Percentiles rank a stretch among this genome's conserved stretches.
Evolutionary conservation across 2,329 filamentous ascomycete species (phyloP).

Genomic region (Remersonia thermophila): DNA sequence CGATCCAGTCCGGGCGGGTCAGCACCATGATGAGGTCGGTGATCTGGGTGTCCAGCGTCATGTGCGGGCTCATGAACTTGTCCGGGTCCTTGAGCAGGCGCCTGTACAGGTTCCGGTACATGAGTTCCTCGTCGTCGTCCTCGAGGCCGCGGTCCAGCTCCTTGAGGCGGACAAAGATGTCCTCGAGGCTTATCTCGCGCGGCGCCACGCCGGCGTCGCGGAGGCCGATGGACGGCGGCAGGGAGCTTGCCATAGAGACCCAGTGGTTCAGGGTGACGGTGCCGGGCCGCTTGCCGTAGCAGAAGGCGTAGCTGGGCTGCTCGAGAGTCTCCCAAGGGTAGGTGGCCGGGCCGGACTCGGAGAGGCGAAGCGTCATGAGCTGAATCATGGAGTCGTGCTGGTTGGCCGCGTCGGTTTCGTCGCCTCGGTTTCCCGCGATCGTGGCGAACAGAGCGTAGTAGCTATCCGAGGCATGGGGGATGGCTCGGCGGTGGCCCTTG

Average conservation of each 20-base stretch:
- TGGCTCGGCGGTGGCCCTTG: conserved; percentile 39
- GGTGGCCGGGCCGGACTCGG: conserved; percentile 29
- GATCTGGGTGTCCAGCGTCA: conserved; percentile 57
- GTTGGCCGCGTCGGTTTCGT: conserved; percentile 35
- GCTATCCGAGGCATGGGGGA: conserved; percentile 42
- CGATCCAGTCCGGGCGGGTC: conserved; percentile 58
- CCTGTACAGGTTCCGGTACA: conserved; percentile 54
- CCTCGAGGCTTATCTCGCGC: conserved; percentile 46
- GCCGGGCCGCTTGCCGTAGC: conserved; percentile 52
- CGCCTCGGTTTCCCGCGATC: conserved; percentile 31
- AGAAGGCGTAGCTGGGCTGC: conserved; percentile 59
- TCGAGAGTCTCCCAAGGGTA: conserved; percentile 60
- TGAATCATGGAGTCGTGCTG: conserved; percentile 44
- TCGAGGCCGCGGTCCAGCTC: conserved; percentile 45
- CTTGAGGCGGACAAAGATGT: conserved; percentile 46
- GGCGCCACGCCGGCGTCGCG: conserved; percentile 45
- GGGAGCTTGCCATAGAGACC: conserved; percentile 44
- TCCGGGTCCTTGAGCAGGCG: conserved; percentile 57
- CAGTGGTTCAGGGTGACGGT: conserved; percentile 63
- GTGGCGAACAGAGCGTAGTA: conserved; percentile 46
- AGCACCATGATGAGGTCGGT: conserved; percentile 58
- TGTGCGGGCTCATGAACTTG: conserved; percentile 46
- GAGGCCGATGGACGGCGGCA: conserved; percentile 44
- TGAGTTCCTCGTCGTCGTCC: conserved; percentile 43
- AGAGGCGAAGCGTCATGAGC: conserved; percentile 42